Conservation (phyloP, 2,329 filamentous ascomycete genomes). For the Acephala macrosclerotiorum region DNA sequence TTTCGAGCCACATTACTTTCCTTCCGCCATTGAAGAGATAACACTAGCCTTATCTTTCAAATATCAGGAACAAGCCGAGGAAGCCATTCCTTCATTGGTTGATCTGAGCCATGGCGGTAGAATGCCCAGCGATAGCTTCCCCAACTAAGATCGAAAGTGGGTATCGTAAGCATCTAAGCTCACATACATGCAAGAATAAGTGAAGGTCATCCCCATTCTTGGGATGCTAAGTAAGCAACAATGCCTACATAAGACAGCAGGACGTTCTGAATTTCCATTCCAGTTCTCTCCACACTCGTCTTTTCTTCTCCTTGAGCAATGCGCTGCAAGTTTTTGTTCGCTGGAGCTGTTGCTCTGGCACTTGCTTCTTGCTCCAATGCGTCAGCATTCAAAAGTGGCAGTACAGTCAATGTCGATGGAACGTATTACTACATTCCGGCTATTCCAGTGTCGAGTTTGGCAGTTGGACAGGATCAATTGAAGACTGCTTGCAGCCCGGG, state of each 20-base stretch:
- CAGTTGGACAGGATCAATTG: not conserved
- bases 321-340: not conserved
- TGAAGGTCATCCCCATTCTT: slow-evolving; percentile 4
- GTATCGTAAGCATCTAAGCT: not conserved
- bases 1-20: not conserved
- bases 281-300: not conserved
- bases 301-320: not conserved
- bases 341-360: not conserved
- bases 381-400: slow-evolving; percentile 3
- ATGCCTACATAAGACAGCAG: not conserved
- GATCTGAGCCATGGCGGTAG: not conserved
- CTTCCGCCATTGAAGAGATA: not conserved
- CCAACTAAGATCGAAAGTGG: not conserved
- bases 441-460: slow-evolving; percentile 1
- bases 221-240: not conserved
- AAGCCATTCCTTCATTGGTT: not conserved
- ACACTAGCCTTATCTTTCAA: slow-evolving; percentile 5
- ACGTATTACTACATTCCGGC: slow-evolving; percentile 3
- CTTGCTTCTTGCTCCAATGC: not conserved
- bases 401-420: slow-evolving; percentile 4
- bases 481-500: not conserved
- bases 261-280: not conserved
- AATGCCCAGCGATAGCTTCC: not conserved
- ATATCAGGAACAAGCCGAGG: not conserved
- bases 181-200: not conserved